phyloP scores from a whole-genome alignment of 371 early-diverging fungal genomes.

The Haplosporangium sp. region DNA sequence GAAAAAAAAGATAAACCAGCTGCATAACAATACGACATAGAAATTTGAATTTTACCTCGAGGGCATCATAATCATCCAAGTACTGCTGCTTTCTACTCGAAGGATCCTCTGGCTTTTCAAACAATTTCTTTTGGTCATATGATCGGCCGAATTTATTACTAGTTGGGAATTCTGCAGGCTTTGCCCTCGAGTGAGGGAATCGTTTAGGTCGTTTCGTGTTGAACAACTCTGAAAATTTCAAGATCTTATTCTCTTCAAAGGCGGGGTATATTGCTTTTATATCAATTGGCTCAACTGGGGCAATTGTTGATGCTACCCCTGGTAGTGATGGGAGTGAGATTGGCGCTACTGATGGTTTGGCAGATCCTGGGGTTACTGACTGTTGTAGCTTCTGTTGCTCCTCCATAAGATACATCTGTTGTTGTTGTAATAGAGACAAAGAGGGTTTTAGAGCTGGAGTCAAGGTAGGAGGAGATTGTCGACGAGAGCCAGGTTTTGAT shows the following conservation, averaged over 20 bases:
- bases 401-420: constrained; percentile 32
- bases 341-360: constrained; percentile 1
- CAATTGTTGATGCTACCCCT: constrained; percentile 15
- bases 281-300: constrained; percentile 52
- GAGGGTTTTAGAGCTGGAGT: constrained; percentile 5
- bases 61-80: constrained; percentile 26
- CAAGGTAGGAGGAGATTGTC: constrained; percentile 1
- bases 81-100: constrained; percentile 13
- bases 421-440: constrained; percentile 34
- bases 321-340: constrained; percentile 14
- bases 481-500: background rate
- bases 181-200: constrained; percentile 35
- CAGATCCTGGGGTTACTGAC: constrained; percentile 1
- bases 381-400: constrained; percentile 39
- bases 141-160: constrained; percentile 15
- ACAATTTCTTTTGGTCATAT: constrained; percentile 27
- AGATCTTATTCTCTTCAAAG: constrained; percentile 69
- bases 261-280: constrained; percentile 73
- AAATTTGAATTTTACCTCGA: constrained; percentile 7
- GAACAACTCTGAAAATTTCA: constrained; percentile 80
- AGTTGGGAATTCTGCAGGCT: constrained; percentile 47
- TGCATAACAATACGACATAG: background rate
- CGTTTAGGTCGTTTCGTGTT: constrained; percentile 48
- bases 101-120: constrained; percentile 51
- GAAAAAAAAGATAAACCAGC: background rate